Conservation (phyloP, 352 stramenopile genomes). For the Pythium dissimile region DNA sequence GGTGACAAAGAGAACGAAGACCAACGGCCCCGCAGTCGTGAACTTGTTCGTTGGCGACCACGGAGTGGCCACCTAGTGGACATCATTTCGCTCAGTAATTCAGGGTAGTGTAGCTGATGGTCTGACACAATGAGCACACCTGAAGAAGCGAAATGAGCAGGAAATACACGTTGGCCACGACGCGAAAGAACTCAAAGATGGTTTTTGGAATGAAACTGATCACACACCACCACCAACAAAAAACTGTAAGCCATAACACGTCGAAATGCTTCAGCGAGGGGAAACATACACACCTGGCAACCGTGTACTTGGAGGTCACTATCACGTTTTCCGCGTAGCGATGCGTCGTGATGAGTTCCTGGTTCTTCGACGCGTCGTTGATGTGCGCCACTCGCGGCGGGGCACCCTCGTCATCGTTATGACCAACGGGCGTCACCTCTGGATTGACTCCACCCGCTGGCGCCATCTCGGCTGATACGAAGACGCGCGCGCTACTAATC, state of each 20-base stretch:
- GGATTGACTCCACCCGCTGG: background rate
- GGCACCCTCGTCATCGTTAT: background rate
- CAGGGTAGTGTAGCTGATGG: background rate
- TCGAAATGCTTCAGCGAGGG: no score
- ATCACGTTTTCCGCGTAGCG: constrained; percentile 80
- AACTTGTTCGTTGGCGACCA: constrained; percentile 71
- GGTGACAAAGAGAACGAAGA: constrained; percentile 72
- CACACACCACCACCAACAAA: background rate
- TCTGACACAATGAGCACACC: constrained; percentile 12
- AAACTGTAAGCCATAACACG: background rate
- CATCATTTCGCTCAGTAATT: background rate
- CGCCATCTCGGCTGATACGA: constrained; percentile 18
- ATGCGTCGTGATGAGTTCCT: constrained; percentile 41
- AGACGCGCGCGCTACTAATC: constrained; percentile 17
- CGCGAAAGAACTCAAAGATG: constrained; percentile 93
- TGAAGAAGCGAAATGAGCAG: constrained; percentile 91
- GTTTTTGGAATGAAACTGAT: constrained; percentile 92
- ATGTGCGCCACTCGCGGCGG: constrained; percentile 43
- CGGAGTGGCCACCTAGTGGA: constrained; percentile 55
- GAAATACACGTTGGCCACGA: constrained; percentile 95
- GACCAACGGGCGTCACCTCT: background rate
- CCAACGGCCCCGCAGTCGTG: constrained; percentile 62
- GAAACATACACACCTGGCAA: constrained; percentile 22
- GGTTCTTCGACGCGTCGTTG: constrained; percentile 50
- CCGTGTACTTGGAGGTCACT: constrained; percentile 91